Percentiles rank a stretch among this genome's conserved stretches.
phyloP scores from a whole-genome alignment of 805 yeast species.

The Hagleromyces aurorensis region DNA sequence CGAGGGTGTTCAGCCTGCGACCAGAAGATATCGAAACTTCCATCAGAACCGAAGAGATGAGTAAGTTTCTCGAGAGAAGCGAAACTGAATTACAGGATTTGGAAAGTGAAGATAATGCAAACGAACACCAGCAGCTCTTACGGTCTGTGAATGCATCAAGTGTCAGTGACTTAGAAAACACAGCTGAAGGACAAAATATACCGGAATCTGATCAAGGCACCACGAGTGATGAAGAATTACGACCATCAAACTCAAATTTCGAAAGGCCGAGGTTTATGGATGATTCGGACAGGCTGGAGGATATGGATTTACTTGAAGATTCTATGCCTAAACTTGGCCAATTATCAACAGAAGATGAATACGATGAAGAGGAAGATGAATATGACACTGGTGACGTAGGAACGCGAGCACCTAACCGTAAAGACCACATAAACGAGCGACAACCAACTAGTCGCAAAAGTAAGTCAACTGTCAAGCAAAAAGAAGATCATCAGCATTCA shows the following conservation, averaged over 20 bases:
- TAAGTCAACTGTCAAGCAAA: no score
- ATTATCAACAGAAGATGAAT: constrained; percentile 38
- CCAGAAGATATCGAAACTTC: constrained; percentile 25
- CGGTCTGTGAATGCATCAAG: background rate
- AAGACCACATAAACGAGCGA: no score
- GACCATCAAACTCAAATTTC: no score
- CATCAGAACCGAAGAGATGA: constrained; percentile 24
- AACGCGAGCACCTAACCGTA: no score
- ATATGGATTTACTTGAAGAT: constrained; percentile 10
- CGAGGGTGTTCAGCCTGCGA: constrained; percentile 29
- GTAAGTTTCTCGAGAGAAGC: constrained; percentile 13
- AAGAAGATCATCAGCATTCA: constrained; percentile 6
- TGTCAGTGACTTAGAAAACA: background rate
- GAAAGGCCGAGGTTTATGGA: constrained; percentile 9
- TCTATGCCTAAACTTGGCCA: constrained; percentile 26
- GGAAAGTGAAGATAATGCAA: constrained; percentile 3
- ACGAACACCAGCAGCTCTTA: no score
- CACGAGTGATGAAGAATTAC: constrained; percentile 25
- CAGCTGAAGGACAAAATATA: constrained; percentile 19
- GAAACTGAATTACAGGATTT: constrained; percentile 3
- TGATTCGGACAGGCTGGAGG: constrained; percentile 5
- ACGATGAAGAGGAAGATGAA: constrained; percentile 16
- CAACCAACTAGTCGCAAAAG: background rate
- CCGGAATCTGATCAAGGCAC: constrained; percentile 31
- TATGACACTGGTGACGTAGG: constrained; percentile 13